A percentile compares a stretch with the other conserved stretches of the same genome.
Evolutionary conservation across 2,329 filamentous ascomycete genomes (phyloP).

Genomic region (Colletotrichum sp.): DNA sequence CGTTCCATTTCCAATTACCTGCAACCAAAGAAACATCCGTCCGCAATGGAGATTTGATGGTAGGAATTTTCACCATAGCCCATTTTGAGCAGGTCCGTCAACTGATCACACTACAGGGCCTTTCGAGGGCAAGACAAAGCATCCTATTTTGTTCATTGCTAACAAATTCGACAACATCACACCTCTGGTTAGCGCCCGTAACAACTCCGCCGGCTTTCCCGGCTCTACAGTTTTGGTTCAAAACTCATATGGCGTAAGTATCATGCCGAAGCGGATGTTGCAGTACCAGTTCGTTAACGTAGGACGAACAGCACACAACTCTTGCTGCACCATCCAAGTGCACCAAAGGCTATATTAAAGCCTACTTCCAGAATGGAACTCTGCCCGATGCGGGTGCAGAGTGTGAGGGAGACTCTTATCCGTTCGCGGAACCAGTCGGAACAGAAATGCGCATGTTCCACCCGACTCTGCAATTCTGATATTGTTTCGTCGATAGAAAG

Average conservation of each 20-base stretch:
- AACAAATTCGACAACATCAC: constrained; percentile 53
- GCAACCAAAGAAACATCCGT: constrained; percentile 40
- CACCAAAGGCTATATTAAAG: constrained; percentile 42
- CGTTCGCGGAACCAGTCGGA: constrained; percentile 35
- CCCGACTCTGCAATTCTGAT: neutral
- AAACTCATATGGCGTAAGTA: constrained; percentile 54
- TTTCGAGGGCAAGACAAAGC: constrained; percentile 38
- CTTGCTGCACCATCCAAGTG: constrained; percentile 49
- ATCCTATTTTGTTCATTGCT: constrained; percentile 51
- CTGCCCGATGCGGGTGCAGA: constrained; percentile 48
- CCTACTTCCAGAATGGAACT: constrained; percentile 50
- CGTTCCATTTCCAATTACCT: constrained; percentile 41
- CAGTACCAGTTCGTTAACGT: neutral
- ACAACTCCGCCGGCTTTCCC: constrained; percentile 47
- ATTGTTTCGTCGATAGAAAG: neutral
- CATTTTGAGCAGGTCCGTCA: neutral
- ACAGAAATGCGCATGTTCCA: neutral
- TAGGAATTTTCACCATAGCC: constrained; percentile 10
- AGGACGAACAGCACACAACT: constrained; percentile 49
- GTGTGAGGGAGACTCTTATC: constrained; percentile 49
- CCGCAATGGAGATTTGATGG: constrained; percentile 45
- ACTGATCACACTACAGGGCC: constrained; percentile 11
- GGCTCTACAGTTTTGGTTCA: constrained; percentile 52
- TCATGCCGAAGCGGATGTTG: neutral
- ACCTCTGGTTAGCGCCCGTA: constrained; percentile 49